These are phyloP conservation scores for Odonthalia washingtoniensis DNA, from an alignment of 31 red algal genomes.

Conservation along the genomic window DNA sequence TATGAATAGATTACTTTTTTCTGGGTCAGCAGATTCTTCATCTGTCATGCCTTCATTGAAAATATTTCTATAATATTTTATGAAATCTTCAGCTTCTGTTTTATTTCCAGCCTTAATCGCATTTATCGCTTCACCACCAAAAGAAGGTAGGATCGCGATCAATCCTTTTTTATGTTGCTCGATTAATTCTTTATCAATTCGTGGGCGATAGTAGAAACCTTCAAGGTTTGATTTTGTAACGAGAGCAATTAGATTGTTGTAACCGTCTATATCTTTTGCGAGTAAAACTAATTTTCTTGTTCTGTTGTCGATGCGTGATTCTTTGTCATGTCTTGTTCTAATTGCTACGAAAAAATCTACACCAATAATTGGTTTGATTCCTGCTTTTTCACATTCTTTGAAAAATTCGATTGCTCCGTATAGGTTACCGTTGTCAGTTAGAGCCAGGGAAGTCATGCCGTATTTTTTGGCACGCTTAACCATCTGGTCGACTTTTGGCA, in stretches of 20 bases:
- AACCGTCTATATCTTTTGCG: constrained; percentile 7
- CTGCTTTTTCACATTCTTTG: background rate
- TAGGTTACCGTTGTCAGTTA: constrained; percentile 13
- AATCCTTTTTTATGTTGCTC: background rate
- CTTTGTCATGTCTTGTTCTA: background rate
- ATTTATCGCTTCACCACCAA: too few relatives aligned
- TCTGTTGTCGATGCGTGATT: background rate
- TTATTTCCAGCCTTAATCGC: too few relatives aligned
- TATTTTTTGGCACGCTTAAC: background rate
- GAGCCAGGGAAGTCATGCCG: background rate
- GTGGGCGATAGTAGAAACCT: background rate
- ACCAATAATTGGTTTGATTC: constrained; percentile 15
- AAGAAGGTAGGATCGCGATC: too few relatives aligned
- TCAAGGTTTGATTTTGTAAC: background rate
- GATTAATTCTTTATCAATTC: background rate
- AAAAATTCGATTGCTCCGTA: constrained; percentile 4
- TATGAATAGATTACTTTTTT: too few relatives aligned
- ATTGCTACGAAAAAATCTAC: too few relatives aligned
- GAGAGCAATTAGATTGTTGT: constrained; percentile 9
- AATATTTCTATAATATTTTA: too few relatives aligned
- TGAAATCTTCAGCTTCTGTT: too few relatives aligned
- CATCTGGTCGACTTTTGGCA: background rate
- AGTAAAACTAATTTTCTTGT: background rate
- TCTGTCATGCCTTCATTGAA: too few relatives aligned
- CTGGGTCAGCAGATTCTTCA: too few relatives aligned